These are phyloP conservation scores for Phytophthora sp. DNA, from an alignment of 352 stramenopile genomes.

Conservation along the genomic window DNA sequence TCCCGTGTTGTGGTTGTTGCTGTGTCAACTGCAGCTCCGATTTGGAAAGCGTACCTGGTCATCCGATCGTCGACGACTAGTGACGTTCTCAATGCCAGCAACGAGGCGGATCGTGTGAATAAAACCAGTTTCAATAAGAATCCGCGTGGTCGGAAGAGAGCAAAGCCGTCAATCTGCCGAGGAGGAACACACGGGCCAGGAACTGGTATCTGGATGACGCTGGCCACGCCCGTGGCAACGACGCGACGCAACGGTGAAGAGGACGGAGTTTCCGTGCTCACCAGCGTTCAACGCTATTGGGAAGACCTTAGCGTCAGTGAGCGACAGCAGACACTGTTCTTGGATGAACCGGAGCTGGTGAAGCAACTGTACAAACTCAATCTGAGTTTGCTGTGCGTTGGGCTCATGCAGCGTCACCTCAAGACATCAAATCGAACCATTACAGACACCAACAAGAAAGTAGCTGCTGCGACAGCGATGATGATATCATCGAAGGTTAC, in stretches of 20 bases:
- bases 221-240: conserved; percentile 25
- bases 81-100: conserved; percentile 6
- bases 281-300: conserved; percentile 68
- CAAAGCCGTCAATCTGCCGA: conserved; percentile 37
- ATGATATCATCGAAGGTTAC: not conserved
- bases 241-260: conserved; percentile 20
- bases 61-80: conserved; percentile 42
- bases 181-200: conserved; percentile 8
- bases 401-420: conserved; percentile 83
- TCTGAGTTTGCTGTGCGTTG: conserved; percentile 80
- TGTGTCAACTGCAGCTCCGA: conserved; percentile 43
- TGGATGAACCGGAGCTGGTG: conserved; percentile 82
- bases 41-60: conserved; percentile 75
- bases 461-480: not conserved
- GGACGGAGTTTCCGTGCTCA: conserved; percentile 24
- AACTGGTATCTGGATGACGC: conserved; percentile 31
- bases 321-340: conserved; percentile 77
- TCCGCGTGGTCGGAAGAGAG: conserved; percentile 44
- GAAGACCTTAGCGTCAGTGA: conserved; percentile 64
- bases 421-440: conserved; percentile 47
- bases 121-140: not conserved
- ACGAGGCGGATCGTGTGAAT: conserved; percentile 1
- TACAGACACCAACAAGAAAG: conserved; percentile 20
- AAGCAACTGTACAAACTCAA: conserved; percentile 91
- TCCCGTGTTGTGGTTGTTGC: conserved; percentile 2